phyloP scores from a whole-genome alignment of 1,139 yeast species.

The Candida tunisiensis region DNA sequence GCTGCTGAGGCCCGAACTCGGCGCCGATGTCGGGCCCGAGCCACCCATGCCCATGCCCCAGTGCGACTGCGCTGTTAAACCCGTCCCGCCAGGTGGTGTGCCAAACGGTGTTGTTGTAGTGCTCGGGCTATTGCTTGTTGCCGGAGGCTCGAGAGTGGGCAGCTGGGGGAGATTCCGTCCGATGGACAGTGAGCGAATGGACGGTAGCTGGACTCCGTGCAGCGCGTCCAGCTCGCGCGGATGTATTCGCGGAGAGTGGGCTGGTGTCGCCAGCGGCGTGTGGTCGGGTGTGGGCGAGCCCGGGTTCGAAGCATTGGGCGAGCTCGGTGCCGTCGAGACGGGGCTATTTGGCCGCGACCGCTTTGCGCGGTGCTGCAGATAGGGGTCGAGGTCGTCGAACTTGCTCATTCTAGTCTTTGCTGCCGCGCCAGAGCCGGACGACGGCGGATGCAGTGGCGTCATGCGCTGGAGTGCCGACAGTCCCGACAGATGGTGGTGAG shows the following conservation, averaged over 20 bases:
- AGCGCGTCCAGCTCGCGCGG: too few relatives aligned
- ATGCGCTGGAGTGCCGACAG: slow-evolving; percentile 35
- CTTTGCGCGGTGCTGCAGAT: slow-evolving; percentile 33
- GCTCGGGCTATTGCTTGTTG: too few relatives aligned
- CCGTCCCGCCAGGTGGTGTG: too few relatives aligned
- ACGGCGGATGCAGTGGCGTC: slow-evolving; percentile 41
- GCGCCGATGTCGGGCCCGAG: too few relatives aligned
- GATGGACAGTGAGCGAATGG: slow-evolving; percentile 20
- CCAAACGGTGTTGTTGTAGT: too few relatives aligned
- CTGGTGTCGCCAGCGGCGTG: slow-evolving; percentile 43
- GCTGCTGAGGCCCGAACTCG: too few relatives aligned
- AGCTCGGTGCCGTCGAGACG: slow-evolving; percentile 46
- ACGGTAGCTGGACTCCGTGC: slow-evolving; percentile 21
- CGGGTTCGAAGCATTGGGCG: slow-evolving; percentile 24
- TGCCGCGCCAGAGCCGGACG: too few relatives aligned
- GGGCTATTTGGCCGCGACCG: slow-evolving; percentile 73
- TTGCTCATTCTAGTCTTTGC: slow-evolving; percentile 10
- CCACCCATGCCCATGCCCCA: too few relatives aligned
- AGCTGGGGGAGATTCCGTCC: slow-evolving; percentile 19
- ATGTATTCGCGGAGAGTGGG: slow-evolving; percentile 33
- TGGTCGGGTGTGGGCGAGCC: slow-evolving; percentile 33
- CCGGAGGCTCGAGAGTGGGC: slow-evolving; percentile 2
- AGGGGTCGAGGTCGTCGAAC: slow-evolving; percentile 30
- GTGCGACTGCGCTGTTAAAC: too few relatives aligned
- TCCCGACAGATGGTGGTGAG: slow-evolving; percentile 6